Percentiles rank a stretch among this genome's conserved stretches.
Conservation (phyloP, 257 asterid species). For the Forsythia viridissima region DNA sequence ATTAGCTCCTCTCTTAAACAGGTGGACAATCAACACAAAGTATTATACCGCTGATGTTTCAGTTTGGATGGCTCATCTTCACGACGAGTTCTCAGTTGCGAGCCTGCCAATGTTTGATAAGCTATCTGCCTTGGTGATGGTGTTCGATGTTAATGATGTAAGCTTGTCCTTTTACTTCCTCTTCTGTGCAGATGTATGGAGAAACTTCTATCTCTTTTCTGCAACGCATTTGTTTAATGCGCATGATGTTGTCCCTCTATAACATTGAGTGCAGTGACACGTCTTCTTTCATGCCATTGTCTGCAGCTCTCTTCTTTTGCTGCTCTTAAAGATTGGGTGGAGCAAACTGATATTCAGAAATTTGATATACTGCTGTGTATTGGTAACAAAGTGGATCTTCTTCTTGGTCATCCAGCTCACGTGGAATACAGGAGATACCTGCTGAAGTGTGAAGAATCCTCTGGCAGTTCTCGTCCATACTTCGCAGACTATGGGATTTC, state of each 20-base stretch:
- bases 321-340: constrained; percentile 75
- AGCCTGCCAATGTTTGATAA: constrained; percentile 46
- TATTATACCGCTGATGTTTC: constrained; percentile 85
- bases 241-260: no score
- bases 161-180: constrained; percentile 32
- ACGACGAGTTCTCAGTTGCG: constrained; percentile 49
- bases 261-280: no score
- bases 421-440: constrained; percentile 65
- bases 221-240: no score
- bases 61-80: constrained; percentile 75
- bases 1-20: constrained; percentile 24
- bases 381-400: constrained; percentile 94
- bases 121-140: constrained; percentile 84
- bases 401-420: constrained; percentile 84
- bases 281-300: constrained; percentile 25
- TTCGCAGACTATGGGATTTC: constrained; percentile 66
- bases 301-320: constrained; percentile 68
- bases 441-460: constrained; percentile 52
- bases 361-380: constrained; percentile 78
- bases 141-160: constrained; percentile 73
- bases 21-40: constrained; percentile 93
- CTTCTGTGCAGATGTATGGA: constrained; percentile 3
- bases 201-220: background rate
- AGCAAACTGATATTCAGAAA: constrained; percentile 62
- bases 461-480: constrained; percentile 33